Percentiles rank a stretch among this genome's conserved stretches.
These are phyloP conservation scores for Podaxis sp. DNA, from an alignment of 768 basidiomycete species.

Conservation along the genomic window DNA sequence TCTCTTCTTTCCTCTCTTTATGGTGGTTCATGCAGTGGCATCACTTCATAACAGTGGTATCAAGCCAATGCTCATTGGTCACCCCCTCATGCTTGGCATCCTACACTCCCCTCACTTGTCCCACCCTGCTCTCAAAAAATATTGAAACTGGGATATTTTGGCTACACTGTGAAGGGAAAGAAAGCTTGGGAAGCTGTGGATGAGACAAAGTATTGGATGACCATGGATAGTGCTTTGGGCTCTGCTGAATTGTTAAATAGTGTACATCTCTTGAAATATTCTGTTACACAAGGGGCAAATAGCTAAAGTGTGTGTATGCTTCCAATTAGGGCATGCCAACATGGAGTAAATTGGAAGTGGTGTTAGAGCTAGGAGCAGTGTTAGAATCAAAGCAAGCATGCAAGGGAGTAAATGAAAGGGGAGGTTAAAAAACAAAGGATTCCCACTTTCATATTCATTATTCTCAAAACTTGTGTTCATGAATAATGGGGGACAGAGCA, in stretches of 20 bases:
- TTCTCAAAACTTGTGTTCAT: conserved; percentile 57
- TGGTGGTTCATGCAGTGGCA: background rate
- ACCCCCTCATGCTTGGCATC: conserved; percentile 78
- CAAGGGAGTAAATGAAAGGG: background rate
- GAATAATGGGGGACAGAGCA: conserved; percentile 31
- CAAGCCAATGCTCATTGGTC: conserved; percentile 81
- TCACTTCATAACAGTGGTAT: too few relatives aligned
- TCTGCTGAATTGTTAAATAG: conserved; percentile 17
- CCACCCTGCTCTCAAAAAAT: conserved; percentile 76
- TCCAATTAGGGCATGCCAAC: conserved; percentile 6
- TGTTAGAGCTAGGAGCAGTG: conserved; percentile 58
- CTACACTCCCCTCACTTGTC: conserved; percentile 90
- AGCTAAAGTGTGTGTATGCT: background rate
- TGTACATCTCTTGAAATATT: background rate
- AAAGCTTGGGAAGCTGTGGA: conserved; percentile 59
- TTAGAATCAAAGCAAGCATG: conserved; percentile 48
- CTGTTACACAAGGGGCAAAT: background rate
- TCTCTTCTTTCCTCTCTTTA: background rate
- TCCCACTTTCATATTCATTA: conserved; percentile 37
- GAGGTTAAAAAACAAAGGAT: conserved; percentile 8
- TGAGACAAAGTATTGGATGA: conserved; percentile 60
- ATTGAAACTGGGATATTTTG: conserved; percentile 87
- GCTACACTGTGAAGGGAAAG: conserved; percentile 52
- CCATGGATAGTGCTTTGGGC: conserved; percentile 25
- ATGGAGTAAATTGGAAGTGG: conserved; percentile 54